These are phyloP conservation scores for Clarireedia paspali DNA, from an alignment of 2,329 filamentous ascomycete species.

Conservation along the genomic window DNA sequence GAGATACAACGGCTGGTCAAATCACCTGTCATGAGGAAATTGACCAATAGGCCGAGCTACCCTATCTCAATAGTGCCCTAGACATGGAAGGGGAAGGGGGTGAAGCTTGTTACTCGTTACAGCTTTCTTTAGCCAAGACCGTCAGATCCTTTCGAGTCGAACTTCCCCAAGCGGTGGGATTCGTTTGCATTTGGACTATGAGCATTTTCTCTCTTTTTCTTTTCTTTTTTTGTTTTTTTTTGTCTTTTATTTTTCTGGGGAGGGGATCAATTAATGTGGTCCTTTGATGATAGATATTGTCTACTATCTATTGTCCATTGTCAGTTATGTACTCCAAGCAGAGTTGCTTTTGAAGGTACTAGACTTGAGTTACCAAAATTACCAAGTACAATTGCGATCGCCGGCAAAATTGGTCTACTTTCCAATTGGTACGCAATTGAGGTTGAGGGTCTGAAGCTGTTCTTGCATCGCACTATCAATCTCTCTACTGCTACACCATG, in stretches of 20 bases:
- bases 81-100: not conserved
- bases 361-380: too few relatives aligned
- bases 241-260: too few relatives aligned
- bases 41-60: not conserved
- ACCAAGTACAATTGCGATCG: too few relatives aligned
- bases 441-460: too few relatives aligned
- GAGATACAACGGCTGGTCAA: not conserved
- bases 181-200: not conserved
- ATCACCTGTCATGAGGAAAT: not conserved
- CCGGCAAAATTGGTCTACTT: too few relatives aligned
- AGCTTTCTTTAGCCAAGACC: slow-evolving; percentile 1
- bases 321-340: not conserved
- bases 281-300: too few relatives aligned
- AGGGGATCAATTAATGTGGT: too few relatives aligned
- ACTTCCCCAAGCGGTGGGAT: slow-evolving; percentile 4
- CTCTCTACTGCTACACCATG: not conserved
- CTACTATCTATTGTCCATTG: not conserved
- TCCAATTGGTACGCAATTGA: too few relatives aligned
- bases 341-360: not conserved
- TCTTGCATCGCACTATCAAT: not conserved
- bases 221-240: too few relatives aligned
- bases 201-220: too few relatives aligned
- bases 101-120: not conserved
- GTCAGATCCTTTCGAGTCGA: slow-evolving; percentile 1
- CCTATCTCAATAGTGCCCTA: slow-evolving; percentile 5